Evolutionary conservation across 305 asterid genomes (phyloP), one percentile per base, ranked within the genome.

Genomic region (Fraxinus sp.): DNA sequence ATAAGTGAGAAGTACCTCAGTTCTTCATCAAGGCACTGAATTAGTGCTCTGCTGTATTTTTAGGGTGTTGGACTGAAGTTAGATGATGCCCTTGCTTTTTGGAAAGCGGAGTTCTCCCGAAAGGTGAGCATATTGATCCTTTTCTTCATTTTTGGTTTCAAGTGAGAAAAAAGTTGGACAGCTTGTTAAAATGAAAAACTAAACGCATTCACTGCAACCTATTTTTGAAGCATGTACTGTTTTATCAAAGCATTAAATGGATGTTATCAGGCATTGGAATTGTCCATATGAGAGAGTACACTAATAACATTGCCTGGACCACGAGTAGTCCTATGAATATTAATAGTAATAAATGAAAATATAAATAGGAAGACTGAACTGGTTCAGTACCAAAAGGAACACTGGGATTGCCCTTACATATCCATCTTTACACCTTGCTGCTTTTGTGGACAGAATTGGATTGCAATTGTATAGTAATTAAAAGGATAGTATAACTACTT

Each of bases 71-170:
- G 99, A 33, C 89, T 97, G 86, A 95, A 97, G 86, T 86, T 97
- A 90, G 99, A 93, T 64, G 99, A 97, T 88, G 99, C 99, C 84
- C 98, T 97, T 85, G 94, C 97, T 55, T 97, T 97, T 82, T 97
- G 98, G 98, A 97, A 91, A 91, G 89, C 94, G 18, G 98, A 97
- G 90, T 95, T 97, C 91, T 91, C 98, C 83, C 86, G 87, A 64
- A 95, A 93, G 97, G 99, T 95, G 80, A 87, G 84, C 70, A 36
- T 72, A 24, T 36, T 72, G 33, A 44, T 37, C 32, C 75, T 82
- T 79, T 64, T 82, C 18, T 66, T 77, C 83, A 74, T 33, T n/a
- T 76, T n/a, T 24, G 37, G 59, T 80, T 78, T 78, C 57, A 71
- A 77, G 77, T 44, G 36, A 78, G 39, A 24, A 68, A 36, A 36